Base-by-base conservation (phyloP, 345 rosid genomes). In the Camelina sativa region DNA sequence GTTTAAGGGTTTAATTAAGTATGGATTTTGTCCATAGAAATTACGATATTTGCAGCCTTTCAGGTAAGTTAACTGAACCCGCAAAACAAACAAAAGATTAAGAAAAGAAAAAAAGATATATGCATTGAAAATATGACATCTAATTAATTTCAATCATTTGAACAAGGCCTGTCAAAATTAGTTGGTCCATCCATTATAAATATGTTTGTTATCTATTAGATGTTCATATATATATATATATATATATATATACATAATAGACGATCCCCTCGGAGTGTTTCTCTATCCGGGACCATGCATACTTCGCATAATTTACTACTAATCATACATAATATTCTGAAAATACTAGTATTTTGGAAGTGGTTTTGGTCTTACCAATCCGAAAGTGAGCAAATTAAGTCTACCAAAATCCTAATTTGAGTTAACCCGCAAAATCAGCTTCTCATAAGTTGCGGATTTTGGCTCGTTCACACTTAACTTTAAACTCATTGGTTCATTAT, bases 101-200 rank as follows among this genome's bases (percentile, higher is more conserved):
- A 28, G 30, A 28, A 28, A 28, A 3, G 4, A 28, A 28, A 4
- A 4, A 28, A 28, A 4, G 30, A 28, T 28, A 28, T 15, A 0
- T 30, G 13, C n/a, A 30, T 5, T 47, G 9, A 44, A 25, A 8
- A 5, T 11, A 38, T 15, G 17, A 22, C 34, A 5, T 7, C 11
- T 20, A 62, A 40, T 12, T 20, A 62, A 40, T 12, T 16, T 58
- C 8, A 58, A 58, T 58, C 63, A 59, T 59, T 17, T 59, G 25
- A 28, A 12, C 47, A 12, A 41, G 47, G 15, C 7, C n/a, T 11
- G 47, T 41, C 16, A 43, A 43, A 43, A 13, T 6, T 4, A 6
- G 7, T 43, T 12, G 47, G 43, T 38, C 40, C 40, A 35, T 35
- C 40, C 40, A 6, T 35, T 35, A 35, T 35, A 35, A 28, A 28